Base-by-base conservation (phyloP, 768 basidiomycete species). In the Lactifluus subvellereus region DNA sequence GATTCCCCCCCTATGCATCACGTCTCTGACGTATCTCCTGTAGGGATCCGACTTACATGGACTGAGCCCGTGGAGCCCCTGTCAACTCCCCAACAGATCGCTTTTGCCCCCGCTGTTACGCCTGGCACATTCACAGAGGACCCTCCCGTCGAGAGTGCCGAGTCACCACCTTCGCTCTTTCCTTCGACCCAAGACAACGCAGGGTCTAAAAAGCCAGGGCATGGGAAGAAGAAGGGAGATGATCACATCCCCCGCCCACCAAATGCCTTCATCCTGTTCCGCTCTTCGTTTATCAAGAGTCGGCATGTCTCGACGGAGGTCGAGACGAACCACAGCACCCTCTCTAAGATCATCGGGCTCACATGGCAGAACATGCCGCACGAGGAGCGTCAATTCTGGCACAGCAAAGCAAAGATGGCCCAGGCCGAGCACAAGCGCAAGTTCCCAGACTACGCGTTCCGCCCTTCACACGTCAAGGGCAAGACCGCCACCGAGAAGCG, bases 261-360 rank as follows among this genome's bases (percentile, higher is more conserved):
- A 2, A 91, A 92, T 69, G 90, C 89, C 30, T 92, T 92, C 76
- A 92, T 91, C 71, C 81, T 92, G 69, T 92, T 91, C 79, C 86
- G 89, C 65, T 88, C 88, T 0, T 85, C 86, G 0, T 91, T 91
- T 74, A 88, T 91, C 73, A 88, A 88, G 75, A 81, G 78, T 68
- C 85, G 88, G 68, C 87, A 87, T 68, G 88, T 91, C 66, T 84
- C 88, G 9, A 82, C 86, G 8, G 84, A 81, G 56, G 85, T 91
- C 63, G 89, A 91, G 77, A 88, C 87, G 35, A 90, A 88, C 72
- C 89, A 90, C 75, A 87, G 85, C 68, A 90, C 89, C 4, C 77
- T 91, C 18, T 90, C 88, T 14, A 91, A 89, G 81, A 91, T 90
- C 70, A 88, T 91, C 63, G 89, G 89, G 27, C 77, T 89, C 64